A percentile compares a stretch with the other conserved stretches of the same genome.
Evolutionary conservation across 257 asterid species (phyloP).

Genomic region (Nicotiana benthamiana): DNA sequence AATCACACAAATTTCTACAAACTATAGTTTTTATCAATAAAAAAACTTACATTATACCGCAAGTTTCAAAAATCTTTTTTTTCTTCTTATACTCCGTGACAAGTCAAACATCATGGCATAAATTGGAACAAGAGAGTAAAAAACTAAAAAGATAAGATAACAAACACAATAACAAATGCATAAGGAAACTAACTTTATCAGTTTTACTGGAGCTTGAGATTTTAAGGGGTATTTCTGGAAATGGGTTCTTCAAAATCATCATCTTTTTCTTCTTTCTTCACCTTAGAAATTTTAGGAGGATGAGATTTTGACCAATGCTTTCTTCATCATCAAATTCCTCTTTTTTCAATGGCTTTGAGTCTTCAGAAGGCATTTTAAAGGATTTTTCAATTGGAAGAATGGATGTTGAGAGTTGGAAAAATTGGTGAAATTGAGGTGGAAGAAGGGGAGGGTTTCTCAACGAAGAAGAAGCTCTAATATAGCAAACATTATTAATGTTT

Average conservation of each 20-base stretch:
- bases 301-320: constrained; percentile 30
- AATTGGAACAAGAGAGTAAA: not conserved
- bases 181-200: constrained; percentile 1
- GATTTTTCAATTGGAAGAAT: not conserved
- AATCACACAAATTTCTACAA: too few species aligned
- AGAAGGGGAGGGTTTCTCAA: constrained; percentile 14
- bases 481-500: too few species aligned
- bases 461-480: not conserved
- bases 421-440: not conserved
- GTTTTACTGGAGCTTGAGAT: constrained; percentile 12
- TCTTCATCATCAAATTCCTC: constrained; percentile 31
- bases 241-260: constrained; percentile 37
- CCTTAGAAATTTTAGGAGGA: constrained; percentile 14
- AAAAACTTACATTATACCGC: too few species aligned
- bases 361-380: constrained; percentile 24
- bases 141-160: not conserved
- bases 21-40: too few species aligned
- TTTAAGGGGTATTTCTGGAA: constrained; percentile 5
- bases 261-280: constrained; percentile 40
- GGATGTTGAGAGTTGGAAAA: not conserved
- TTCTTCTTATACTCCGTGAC: too few species aligned
- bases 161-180: not conserved
- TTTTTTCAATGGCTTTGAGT: constrained; percentile 27
- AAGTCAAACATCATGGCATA: not conserved
- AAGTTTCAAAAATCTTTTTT: too few species aligned